These are phyloP conservation scores for Acanthamoeba lenticulata DNA, from an alignment of 208 protist genomes.

Conservation along the genomic window DNA sequence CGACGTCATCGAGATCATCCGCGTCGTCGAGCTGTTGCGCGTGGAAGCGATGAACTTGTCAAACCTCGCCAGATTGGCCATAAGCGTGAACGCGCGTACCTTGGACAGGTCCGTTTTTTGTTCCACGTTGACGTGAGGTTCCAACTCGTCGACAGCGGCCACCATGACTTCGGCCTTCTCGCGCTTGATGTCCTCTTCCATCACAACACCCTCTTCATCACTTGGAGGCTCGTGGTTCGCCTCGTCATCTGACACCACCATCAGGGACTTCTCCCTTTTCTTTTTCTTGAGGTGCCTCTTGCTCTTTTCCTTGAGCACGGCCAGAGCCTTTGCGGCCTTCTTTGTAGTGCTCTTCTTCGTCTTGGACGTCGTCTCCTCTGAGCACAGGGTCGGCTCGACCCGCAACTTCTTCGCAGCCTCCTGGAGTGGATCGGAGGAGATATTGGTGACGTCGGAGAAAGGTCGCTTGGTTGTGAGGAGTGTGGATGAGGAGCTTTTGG, in stretches of 20 bases:
- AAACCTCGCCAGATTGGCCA: not conserved
- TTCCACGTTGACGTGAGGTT: not conserved
- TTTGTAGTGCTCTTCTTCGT: not conserved
- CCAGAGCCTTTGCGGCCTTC: not conserved
- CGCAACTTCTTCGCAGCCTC: not conserved
- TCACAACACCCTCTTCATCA: not conserved
- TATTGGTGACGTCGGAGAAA: not conserved
- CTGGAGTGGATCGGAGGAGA: too few species aligned
- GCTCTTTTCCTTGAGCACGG: not conserved
- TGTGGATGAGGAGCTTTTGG: not conserved
- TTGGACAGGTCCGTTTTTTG: not conserved
- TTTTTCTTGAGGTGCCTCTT: not conserved
- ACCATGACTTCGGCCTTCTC: not conserved
- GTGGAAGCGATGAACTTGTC: not conserved
- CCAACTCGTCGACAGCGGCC: not conserved
- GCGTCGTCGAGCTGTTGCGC: not conserved
- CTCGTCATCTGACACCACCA: not conserved
- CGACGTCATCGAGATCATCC: not conserved
- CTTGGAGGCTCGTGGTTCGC: not conserved
- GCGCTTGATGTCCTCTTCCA: not conserved
- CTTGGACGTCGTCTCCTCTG: not conserved
- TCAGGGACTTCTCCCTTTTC: not conserved
- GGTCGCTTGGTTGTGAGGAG: not conserved
- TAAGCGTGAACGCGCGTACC: not conserved
- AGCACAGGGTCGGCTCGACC: not conserved